Evolutionary conservation across 208 protist genomes (phyloP), one percentile per base, ranked within the genome.

Genomic region (Leishmania major): DNA sequence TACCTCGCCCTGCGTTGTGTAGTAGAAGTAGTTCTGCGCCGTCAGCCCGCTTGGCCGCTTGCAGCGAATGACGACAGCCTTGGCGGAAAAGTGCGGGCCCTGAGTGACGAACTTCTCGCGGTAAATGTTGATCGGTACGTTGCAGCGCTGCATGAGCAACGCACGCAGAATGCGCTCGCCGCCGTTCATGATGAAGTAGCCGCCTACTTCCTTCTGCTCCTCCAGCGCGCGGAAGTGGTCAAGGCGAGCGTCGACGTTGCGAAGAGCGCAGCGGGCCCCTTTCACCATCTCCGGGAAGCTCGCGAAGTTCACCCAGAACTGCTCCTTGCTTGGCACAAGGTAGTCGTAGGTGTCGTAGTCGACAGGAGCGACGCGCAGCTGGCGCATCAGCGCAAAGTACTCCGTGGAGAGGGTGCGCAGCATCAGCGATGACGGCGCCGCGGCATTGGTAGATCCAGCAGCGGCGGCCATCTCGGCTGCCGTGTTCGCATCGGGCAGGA

Each of bases 141-240:
- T 99, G 67, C 96, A 93, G 28, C 98, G 91, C 74, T 96, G 96
- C 88, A 98, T 93, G 60, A 99, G 89, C 37, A 99, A 87, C 62
- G 99, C 86, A 79, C 99, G 98, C 43, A 99, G 86, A 71, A 99
- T 95, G 62, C 99, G 99, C 90, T 99, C 99, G 35, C 97, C 93
- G 59, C 99, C 99, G 78, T 99, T 98, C 83, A 99, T 93, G 78
- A 99, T 95, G 86, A 99, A 99, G 95, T 99, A 99, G 31, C 99
- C 99, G 69, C 99, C 99, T n/a, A 98, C 71, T 90, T 99, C 99
- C 84, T 98, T 92, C 71, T 93, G 89, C 84, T 99, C 98, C 90
- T 99, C 98, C 47, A 96, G 55, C 4, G 91, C 95, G 62, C 92
- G 86, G 82, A 92, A 90, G 82, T 95, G 85, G 82, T 98, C 95